A percentile compares a stretch with the other conserved stretches of the same genome.
These are phyloP conservation scores for Takashimella koratensis DNA, from an alignment of 1,284 basidiomycete species.

Conservation along the genomic window DNA sequence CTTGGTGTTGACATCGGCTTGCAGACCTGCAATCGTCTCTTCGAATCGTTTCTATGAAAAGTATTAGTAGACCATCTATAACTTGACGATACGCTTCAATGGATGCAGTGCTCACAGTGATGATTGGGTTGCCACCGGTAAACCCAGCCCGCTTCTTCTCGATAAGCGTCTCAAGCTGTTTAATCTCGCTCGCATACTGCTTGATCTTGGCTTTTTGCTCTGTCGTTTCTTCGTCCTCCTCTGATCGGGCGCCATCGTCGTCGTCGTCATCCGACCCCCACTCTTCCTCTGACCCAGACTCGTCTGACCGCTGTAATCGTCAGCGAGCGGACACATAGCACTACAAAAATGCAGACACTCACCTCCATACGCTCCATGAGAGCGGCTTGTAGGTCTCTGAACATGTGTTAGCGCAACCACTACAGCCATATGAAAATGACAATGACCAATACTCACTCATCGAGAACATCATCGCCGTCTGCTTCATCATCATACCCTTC, in stretches of 20 bases:
- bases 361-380: constrained; percentile 33
- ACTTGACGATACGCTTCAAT: neutral
- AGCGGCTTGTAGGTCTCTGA: constrained; percentile 36
- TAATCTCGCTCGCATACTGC: constrained; percentile 80
- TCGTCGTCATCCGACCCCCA: constrained; percentile 67
- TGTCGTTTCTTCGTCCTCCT: constrained; percentile 62
- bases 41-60: constrained; percentile 78
- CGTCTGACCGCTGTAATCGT: constrained; percentile 15
- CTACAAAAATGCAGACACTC: neutral
- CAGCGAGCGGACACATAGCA: neutral
- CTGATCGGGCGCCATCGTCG: constrained; percentile 60
- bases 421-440: neutral
- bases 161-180: constrained; percentile 81
- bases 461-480: constrained; percentile 29
- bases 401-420: neutral
- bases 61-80: neutral
- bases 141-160: constrained; percentile 79
- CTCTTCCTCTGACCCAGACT: constrained; percentile 39
- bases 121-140: constrained; percentile 82
- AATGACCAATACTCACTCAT: constrained; percentile 17
- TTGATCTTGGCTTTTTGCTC: constrained; percentile 59
- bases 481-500: constrained; percentile 31
- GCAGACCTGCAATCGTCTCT: constrained; percentile 81
- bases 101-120: constrained; percentile 58
- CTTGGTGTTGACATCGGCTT: constrained; percentile 81